Evolutionary conservation across 257 asterid genomes (phyloP).

Genomic region (Cinchona pubescens): DNA sequence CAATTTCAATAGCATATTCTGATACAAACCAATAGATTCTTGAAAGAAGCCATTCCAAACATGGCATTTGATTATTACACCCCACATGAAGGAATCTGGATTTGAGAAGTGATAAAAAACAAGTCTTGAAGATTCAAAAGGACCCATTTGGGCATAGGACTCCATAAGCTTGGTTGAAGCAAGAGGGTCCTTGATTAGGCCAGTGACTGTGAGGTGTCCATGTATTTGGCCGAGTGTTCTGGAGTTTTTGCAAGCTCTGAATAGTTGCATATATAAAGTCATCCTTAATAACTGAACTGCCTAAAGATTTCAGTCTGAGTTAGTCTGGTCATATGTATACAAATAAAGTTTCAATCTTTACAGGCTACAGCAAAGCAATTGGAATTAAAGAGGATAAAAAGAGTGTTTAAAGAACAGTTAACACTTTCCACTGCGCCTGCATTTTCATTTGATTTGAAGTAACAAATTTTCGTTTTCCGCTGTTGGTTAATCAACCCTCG

Average conservation of each 20-base stretch:
- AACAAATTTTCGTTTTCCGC: background rate
- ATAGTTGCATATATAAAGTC: constrained; percentile 76
- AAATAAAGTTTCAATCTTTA: constrained; percentile 7
- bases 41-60: constrained; percentile 62
- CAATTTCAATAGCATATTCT: constrained; percentile 38
- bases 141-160: constrained; percentile 71
- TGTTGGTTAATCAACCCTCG: no score
- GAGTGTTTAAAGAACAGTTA: background rate
- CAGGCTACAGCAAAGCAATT: background rate
- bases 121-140: constrained; percentile 39
- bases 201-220: constrained; percentile 56
- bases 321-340: background rate
- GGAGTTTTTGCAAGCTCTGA: constrained; percentile 59
- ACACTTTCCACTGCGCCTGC: background rate
- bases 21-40: constrained; percentile 57
- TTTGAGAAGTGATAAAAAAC: constrained; percentile 50
- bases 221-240: constrained; percentile 55
- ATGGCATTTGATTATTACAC: constrained; percentile 70
- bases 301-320: background rate
- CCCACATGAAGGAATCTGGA: constrained; percentile 95
- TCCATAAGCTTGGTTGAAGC: constrained; percentile 92
- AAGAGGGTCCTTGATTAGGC: constrained; percentile 52
- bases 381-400: background rate
- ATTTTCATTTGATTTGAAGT: background rate
- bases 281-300: constrained; percentile 26